Evolutionary conservation across 805 yeast species (phyloP), one percentile per base, ranked within the genome.

Genomic region (Metschnikowia gruessii): DNA sequence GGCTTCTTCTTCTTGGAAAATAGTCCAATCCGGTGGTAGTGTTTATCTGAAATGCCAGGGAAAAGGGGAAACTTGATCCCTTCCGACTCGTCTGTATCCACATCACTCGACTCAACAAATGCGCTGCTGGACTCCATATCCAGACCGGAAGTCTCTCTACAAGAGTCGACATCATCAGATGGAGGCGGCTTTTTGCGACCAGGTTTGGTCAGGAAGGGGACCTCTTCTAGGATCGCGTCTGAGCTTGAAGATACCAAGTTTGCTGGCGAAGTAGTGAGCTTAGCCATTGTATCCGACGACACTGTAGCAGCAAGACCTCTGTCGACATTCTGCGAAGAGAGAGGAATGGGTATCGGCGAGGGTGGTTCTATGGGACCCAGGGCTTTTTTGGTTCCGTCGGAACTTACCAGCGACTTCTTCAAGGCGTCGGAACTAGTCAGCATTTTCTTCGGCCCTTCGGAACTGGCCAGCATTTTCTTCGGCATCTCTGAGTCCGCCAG

Each of bases 31-130:
- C 54, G 53, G 26, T 46, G 45, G 26, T 42, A 42, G 18, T 33
- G 36, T 29, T 46, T 59, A 13, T 49, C 54, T 2, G 46, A 48
- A 3, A 65, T 46, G 13, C 58, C 64, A 2, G 75, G 74, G 43
- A 65, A 70, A 46, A 62, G 65, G 1, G 74, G 74, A 15, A 70
- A 57, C 48, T 22, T 49, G 36, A 28, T 46, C 28, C 40, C 53
- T 31, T 38, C 51, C 16, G 53, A 43, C 13, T 50, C 53, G 16
- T 46, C 50, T 1, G 50, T 46, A 21, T 46, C 53, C 26, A 45
- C 32, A 15, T 40, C 43, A 22, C 42, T 37, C 10, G 36, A 31
- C 29, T 34, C 44, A 11, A 33, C 12, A 18, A 28, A 29, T 3
- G 19, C 40, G 15, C 35, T 31, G 10, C 37, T 19, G 15, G 40